These are phyloP conservation scores for Martiniozyma asiatica DNA, from an alignment of 1,139 yeast species.

Conservation along the genomic window DNA sequence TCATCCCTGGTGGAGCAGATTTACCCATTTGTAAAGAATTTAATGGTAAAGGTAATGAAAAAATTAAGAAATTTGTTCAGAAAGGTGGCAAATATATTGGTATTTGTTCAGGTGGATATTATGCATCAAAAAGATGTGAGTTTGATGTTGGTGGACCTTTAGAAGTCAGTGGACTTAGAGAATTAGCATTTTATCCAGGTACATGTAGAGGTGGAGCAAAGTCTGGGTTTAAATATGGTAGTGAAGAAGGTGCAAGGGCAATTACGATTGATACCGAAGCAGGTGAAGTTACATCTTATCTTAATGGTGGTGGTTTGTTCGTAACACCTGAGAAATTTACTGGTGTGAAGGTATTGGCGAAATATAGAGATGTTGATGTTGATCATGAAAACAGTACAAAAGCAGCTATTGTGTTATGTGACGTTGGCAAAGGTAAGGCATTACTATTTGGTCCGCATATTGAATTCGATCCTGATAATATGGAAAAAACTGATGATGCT, in stretches of 20 bases:
- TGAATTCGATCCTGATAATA: constrained; percentile 54
- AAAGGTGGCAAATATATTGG: constrained; percentile 80
- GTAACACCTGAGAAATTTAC: constrained; percentile 53
- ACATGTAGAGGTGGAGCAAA: constrained; percentile 70
- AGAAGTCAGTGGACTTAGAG: constrained; percentile 83
- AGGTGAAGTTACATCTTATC: constrained; percentile 34
- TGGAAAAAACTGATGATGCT: too few species aligned
- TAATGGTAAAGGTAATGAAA: constrained; percentile 55
- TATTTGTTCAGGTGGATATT: constrained; percentile 95
- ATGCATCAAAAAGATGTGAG: constrained; percentile 62
- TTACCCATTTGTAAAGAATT: constrained; percentile 60
- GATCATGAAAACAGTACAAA: constrained; percentile 24
- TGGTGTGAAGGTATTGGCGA: constrained; percentile 61
- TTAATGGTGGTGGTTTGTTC: constrained; percentile 85
- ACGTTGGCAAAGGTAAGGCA: constrained; percentile 65
- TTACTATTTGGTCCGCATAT: constrained; percentile 85
- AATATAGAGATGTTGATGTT: constrained; percentile 37
- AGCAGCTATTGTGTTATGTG: constrained; percentile 56
- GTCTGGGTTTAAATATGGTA: constrained; percentile 67
- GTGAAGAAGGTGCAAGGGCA: constrained; percentile 66
- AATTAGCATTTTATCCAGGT: constrained; percentile 73
- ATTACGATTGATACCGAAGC: constrained; percentile 26
- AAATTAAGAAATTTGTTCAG: constrained; percentile 53
- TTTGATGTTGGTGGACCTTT: constrained; percentile 62
- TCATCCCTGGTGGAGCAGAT: constrained; percentile 96